Evolutionary conservation across 306 rosid genomes (phyloP).

Genomic region (Sesbania bispinosa): DNA sequence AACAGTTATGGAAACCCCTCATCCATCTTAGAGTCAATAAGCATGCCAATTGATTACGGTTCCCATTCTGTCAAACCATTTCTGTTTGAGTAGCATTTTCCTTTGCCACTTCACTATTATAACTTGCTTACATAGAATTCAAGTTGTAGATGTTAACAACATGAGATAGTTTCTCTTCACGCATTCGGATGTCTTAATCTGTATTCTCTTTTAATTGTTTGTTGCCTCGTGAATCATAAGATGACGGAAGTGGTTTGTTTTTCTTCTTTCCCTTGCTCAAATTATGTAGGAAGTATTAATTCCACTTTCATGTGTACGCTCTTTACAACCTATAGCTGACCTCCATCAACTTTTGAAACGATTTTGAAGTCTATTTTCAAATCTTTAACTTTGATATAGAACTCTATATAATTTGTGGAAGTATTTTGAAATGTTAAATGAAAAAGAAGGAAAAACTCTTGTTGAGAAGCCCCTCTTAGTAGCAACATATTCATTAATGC

Average conservation of each 20-base stretch:
- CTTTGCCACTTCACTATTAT: neutral
- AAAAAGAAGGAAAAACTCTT: neutral
- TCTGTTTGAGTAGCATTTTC: neutral
- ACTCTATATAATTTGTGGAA: neutral
- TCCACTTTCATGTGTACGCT: neutral
- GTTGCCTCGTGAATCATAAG: constrained; percentile 16
- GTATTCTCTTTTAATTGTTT: constrained; percentile 1
- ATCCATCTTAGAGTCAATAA: constrained; percentile 6
- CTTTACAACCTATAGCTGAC: neutral
- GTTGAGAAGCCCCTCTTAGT: neutral
- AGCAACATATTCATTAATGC: neutral
- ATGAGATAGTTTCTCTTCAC: constrained; percentile 11
- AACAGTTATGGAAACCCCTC: neutral
- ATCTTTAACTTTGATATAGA: neutral
- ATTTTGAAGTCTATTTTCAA: neutral
- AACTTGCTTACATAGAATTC: neutral
- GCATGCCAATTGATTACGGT: constrained; percentile 14
- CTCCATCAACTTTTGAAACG: neutral
- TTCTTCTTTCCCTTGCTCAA: constrained; percentile 13
- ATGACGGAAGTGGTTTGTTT: neutral
- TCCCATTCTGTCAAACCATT: constrained; percentile 4
- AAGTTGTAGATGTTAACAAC: neutral
- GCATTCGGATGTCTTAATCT: neutral
- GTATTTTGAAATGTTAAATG: neutral
- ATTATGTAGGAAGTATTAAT: constrained; percentile 2